A percentile compares a stretch with the other conserved stretches of the same genome.
Evolutionary conservation across 345 rosid genomes (phyloP).

Genomic region (Citrus glauca): DNA sequence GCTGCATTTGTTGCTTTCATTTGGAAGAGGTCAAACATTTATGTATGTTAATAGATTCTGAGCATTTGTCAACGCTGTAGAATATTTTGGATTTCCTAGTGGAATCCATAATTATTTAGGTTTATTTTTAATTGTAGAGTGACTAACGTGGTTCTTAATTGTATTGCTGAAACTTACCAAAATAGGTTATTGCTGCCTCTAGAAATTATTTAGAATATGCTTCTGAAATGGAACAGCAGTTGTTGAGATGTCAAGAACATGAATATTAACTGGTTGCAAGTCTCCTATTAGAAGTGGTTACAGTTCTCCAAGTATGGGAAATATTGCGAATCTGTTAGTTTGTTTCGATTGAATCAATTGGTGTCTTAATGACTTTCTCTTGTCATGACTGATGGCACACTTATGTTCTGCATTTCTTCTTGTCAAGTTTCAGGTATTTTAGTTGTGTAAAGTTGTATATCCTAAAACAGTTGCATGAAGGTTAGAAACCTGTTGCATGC

Average conservation of each 20-base stretch:
- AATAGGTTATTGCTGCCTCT: no score
- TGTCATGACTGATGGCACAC: not conserved
- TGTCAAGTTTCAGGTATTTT: not conserved
- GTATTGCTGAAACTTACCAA: no score
- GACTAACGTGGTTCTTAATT: no score
- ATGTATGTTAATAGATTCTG: not conserved
- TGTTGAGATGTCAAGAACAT: not conserved
- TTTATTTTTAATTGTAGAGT: no score
- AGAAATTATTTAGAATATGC: no score
- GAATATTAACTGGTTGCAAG: not conserved
- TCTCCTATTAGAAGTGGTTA: not conserved
- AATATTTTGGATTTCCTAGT: no score
- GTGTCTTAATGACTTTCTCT: not conserved
- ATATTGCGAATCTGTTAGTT: not conserved
- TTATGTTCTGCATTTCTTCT: not conserved
- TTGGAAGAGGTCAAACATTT: constrained; percentile 4
- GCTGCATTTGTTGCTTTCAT: not conserved
- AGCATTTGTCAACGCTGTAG: no score
- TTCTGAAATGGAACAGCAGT: not conserved
- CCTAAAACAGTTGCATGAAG: not conserved
- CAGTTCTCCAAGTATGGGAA: not conserved
- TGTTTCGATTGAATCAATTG: not conserved
- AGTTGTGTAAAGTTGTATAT: not conserved
- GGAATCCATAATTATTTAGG: no score
- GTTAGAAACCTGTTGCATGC: not conserved